phyloP scores from a whole-genome alignment of 768 basidiomycete genomes.

The Lyophyllum decastes region DNA sequence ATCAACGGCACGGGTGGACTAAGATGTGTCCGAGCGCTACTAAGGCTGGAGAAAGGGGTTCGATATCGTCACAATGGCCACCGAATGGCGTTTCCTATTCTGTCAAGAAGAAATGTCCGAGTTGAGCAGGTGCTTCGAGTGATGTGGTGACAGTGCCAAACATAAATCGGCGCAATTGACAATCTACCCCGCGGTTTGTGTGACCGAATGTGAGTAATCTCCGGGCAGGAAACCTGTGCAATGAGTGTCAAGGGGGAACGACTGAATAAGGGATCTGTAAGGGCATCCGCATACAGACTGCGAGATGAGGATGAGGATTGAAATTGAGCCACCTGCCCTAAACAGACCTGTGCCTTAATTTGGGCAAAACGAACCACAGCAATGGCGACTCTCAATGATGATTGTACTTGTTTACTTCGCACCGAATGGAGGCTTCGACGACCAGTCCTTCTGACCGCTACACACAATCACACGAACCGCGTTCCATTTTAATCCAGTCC shows the following conservation, averaged over 20 bases:
- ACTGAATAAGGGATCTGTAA: background rate
- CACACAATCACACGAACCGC: background rate
- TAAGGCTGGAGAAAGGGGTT: conserved; percentile 20
- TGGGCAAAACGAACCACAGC: conserved; percentile 4
- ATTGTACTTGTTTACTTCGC: background rate
- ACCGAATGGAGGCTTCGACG: background rate
- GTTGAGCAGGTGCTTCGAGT: too few relatives aligned
- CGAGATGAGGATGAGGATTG: background rate
- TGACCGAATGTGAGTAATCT: background rate
- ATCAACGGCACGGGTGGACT: conserved; percentile 25
- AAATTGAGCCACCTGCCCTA: conserved; percentile 3
- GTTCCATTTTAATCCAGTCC: conserved; percentile 9
- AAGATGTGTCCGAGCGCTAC: conserved; percentile 13
- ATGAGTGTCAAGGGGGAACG: conserved; percentile 3
- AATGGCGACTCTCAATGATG: background rate
- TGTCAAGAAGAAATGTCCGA: conserved; percentile 1
- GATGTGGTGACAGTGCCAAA: background rate
- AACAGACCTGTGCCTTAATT: background rate
- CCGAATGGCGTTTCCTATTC: conserved; percentile 2
- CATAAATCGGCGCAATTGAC: conserved; percentile 10
- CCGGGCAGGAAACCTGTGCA: background rate
- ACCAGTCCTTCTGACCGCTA: background rate
- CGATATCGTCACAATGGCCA: conserved; percentile 3
- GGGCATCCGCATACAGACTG: background rate
- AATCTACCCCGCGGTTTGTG: background rate